phyloP scores from a whole-genome alignment of 352 stramenopile species.

The Phytophthora chlamydospora region DNA sequence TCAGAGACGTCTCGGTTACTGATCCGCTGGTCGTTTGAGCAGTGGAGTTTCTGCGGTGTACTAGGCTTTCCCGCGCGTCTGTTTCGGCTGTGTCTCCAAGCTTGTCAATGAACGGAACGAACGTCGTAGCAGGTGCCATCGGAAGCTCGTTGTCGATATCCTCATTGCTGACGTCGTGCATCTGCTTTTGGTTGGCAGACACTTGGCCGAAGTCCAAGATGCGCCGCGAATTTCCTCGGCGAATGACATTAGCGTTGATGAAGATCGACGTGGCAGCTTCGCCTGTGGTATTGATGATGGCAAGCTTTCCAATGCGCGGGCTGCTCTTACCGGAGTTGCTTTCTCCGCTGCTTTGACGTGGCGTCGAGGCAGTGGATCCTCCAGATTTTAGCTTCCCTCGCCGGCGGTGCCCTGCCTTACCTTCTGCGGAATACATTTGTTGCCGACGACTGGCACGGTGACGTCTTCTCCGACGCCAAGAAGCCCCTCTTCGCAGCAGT shows the following conservation, averaged over 20 bases:
- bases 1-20: slow-evolving; percentile 4
- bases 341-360: slow-evolving; percentile 2
- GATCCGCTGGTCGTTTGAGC: slow-evolving; percentile 4
- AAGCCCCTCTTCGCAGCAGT: neutral
- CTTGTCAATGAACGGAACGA: neutral
- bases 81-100: neutral
- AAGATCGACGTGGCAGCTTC: slow-evolving; percentile 10
- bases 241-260: slow-evolving; percentile 9
- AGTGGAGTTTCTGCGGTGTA: neutral
- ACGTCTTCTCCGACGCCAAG: neutral
- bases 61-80: neutral
- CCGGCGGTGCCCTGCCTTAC: neutral
- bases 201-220: slow-evolving; percentile 16
- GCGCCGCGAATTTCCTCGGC: slow-evolving; percentile 1
- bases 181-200: neutral
- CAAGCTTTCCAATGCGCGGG: neutral
- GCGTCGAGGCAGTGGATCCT: neutral
- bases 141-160: slow-evolving; percentile 1
- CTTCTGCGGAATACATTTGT: neutral
- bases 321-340: neutral
- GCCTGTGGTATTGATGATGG: neutral
- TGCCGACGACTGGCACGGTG: neutral
- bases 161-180: neutral
- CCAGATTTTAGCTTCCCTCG: neutral
- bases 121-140: neutral